These are phyloP conservation scores for Mycena maculata DNA, from an alignment of 768 basidiomycete genomes.

Conservation along the genomic window DNA sequence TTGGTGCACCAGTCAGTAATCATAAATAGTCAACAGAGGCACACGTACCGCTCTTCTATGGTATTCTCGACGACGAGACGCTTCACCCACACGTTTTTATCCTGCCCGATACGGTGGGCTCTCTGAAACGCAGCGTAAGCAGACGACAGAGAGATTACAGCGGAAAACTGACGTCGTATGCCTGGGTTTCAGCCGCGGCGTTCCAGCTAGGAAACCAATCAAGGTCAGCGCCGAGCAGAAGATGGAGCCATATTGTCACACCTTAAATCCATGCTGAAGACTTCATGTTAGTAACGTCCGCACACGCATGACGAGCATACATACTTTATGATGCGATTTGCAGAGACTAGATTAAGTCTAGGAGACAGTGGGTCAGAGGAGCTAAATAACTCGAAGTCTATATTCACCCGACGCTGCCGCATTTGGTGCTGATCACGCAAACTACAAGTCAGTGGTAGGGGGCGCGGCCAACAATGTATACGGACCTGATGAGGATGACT, in stretches of 20 bases:
- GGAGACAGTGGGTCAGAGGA: not conserved
- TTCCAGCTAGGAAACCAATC: constrained; percentile 64
- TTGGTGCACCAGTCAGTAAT: not conserved
- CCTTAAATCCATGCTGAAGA: constrained; percentile 71
- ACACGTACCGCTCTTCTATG: constrained; percentile 78
- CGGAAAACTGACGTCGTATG: constrained; percentile 52
- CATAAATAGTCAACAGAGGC: too few species aligned
- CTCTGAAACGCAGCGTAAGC: constrained; percentile 54
- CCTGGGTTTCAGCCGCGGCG: constrained; percentile 77
- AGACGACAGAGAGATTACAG: not conserved
- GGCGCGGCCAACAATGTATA: not conserved
- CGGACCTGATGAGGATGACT: constrained; percentile 74
- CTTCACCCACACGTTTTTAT: constrained; percentile 75
- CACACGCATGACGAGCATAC: constrained; percentile 29
- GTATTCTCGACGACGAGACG: constrained; percentile 74
- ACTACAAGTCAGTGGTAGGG: not conserved
- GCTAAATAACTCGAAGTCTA: not conserved
- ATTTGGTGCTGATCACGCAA: constrained; percentile 59
- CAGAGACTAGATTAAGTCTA: constrained; percentile 70
- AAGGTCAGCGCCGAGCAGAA: not conserved
- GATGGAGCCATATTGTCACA: not conserved
- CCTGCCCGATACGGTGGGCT: constrained; percentile 77
- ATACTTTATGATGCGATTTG: constrained; percentile 78
- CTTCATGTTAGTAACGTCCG: not conserved
- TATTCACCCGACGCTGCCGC: constrained; percentile 71